Evolutionary conservation across 2,329 filamentous ascomycete genomes (phyloP).

Genomic region (Ceratocystis colombiana): DNA sequence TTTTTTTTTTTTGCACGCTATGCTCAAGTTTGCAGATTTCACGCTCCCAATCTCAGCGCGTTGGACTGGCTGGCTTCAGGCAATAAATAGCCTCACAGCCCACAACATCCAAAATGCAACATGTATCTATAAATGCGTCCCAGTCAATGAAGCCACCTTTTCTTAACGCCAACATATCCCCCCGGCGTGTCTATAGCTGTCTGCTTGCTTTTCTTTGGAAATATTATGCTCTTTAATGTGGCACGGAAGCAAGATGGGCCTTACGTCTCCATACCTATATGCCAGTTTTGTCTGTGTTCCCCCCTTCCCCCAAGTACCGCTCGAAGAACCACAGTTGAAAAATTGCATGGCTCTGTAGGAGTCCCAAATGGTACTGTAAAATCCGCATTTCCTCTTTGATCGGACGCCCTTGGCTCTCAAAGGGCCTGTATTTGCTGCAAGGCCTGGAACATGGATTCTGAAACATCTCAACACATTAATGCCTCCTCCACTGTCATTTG

Average conservation of each 20-base stretch:
- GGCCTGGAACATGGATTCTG: neutral
- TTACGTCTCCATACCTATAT: neutral
- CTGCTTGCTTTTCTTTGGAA: neutral
- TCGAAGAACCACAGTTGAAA: neutral
- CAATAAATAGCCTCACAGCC: neutral
- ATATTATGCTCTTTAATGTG: conserved; percentile 6
- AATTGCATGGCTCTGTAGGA: neutral
- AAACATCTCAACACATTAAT: conserved; percentile 11
- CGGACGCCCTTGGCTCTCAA: neutral
- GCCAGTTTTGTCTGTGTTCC: conserved; percentile 1
- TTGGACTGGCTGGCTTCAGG: neutral
- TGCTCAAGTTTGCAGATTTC: neutral
- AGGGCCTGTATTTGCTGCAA: neutral
- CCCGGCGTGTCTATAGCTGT: neutral
- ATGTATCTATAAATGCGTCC: neutral
- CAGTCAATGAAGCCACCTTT: neutral
- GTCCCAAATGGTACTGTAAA: neutral
- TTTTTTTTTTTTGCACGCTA: neutral
- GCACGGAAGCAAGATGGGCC: conserved; percentile 2
- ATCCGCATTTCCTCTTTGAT: neutral
- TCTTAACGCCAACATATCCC: neutral
- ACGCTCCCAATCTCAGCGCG: neutral
- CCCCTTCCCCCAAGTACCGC: neutral
- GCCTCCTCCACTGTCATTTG: conserved; percentile 10
- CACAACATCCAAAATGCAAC: neutral